Percentiles rank a stretch among this genome's conserved stretches.
Evolutionary conservation across 2,329 filamentous ascomycete genomes (phyloP).

Genomic region (Aspergillus jensenii): DNA sequence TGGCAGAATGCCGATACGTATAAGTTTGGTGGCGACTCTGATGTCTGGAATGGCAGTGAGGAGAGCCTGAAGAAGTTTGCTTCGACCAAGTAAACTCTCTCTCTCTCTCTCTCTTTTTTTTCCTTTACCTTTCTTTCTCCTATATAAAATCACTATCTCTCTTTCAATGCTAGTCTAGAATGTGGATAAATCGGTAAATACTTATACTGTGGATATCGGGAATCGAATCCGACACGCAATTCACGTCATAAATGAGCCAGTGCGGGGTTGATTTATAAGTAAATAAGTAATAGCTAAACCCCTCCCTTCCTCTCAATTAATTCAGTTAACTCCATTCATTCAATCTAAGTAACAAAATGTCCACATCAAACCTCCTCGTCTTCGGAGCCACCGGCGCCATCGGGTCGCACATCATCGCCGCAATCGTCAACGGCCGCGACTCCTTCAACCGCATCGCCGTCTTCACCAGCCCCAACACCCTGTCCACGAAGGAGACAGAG

Average conservation of each 20-base stretch:
- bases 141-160: too few relatives aligned
- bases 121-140: too few relatives aligned
- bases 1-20: constrained; percentile 22
- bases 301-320: neutral
- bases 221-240: neutral
- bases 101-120: too few relatives aligned
- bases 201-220: neutral
- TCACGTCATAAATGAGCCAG: neutral
- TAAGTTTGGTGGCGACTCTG: constrained; percentile 19
- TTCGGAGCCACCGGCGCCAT: constrained; percentile 26
- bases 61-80: constrained; percentile 16
- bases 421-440: constrained; percentile 49
- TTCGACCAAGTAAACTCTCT: neutral
- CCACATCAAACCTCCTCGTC: constrained; percentile 21
- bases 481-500: constrained; percentile 50
- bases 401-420: constrained; percentile 46
- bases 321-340: neutral
- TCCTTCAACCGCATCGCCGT: constrained; percentile 57
- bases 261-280: neutral
- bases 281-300: neutral
- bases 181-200: too few relatives aligned
- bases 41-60: constrained; percentile 18
- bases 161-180: neutral
- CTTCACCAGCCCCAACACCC: constrained; percentile 57
- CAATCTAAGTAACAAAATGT: neutral